Percentiles rank a stretch among this genome's conserved stretches.
phyloP scores from a whole-genome alignment of 257 asterid species.

The Agastache rugosa region DNA sequence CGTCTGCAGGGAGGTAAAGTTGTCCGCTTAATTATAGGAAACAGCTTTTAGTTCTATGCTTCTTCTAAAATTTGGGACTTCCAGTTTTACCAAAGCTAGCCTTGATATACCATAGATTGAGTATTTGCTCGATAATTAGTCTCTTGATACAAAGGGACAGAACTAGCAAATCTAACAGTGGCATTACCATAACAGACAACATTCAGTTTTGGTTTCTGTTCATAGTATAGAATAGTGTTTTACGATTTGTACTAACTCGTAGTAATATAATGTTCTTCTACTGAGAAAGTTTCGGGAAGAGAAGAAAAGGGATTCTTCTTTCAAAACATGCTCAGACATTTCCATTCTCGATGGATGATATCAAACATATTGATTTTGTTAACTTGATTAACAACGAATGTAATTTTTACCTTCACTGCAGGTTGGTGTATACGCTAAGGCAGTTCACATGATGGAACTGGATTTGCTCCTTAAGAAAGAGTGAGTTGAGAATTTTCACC shows the following conservation, averaged over 20 bases:
- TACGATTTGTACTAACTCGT: background rate
- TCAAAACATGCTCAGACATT: background rate
- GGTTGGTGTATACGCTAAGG: conserved; percentile 66
- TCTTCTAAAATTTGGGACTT: background rate
- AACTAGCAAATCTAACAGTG: background rate
- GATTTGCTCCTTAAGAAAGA: conserved; percentile 74
- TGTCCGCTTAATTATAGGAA: conserved; percentile 16
- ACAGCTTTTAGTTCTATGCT: background rate
- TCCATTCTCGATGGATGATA: conserved; percentile 14
- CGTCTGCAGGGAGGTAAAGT: conserved; percentile 74
- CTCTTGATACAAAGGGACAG: background rate
- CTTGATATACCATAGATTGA: background rate
- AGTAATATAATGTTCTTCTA: background rate
- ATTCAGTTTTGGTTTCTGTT: background rate
- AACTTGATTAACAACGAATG: background rate
- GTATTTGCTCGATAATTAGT: background rate
- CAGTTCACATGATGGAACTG: conserved; percentile 73
- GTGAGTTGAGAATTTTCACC: conserved; percentile 42
- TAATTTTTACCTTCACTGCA: conserved; percentile 35
- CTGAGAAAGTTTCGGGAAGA: background rate
- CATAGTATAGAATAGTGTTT: background rate
- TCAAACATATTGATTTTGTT: background rate
- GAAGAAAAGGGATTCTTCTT: background rate
- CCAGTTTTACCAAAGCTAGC: background rate
- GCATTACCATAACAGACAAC: background rate